These are phyloP conservation scores for Fusarium solani-melongenae DNA, from an alignment of 2,329 filamentous ascomycete genomes.

Conservation along the genomic window DNA sequence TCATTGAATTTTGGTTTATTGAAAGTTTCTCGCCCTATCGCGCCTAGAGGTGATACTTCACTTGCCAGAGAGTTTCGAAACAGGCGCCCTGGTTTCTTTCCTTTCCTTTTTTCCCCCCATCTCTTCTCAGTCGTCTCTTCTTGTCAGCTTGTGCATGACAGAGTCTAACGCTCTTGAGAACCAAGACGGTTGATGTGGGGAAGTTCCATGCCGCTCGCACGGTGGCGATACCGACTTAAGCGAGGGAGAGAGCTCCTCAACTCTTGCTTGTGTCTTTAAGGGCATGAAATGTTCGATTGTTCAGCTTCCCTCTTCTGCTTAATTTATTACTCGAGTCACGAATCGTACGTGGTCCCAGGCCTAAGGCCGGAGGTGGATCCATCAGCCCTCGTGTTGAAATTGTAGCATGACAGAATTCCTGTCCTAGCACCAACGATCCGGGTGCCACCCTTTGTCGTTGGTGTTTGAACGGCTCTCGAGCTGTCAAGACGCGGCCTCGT, in stretches of 20 bases:
- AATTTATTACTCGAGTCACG: not conserved
- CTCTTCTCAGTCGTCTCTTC: not conserved
- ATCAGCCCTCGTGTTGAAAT: slow-evolving; percentile 10
- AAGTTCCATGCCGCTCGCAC: slow-evolving; percentile 26
- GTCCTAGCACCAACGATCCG: not conserved
- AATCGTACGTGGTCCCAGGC: not conserved
- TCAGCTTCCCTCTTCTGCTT: not conserved
- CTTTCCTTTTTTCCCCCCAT: slow-evolving; percentile 2
- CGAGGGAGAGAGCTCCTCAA: slow-evolving; percentile 9
- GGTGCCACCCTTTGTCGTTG: slow-evolving; percentile 15
- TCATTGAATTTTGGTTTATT: not conserved
- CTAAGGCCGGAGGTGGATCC: not conserved
- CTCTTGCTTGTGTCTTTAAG: not conserved
- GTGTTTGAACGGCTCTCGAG: slow-evolving; percentile 21
- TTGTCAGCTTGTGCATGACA: slow-evolving; percentile 19
- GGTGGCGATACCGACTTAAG: slow-evolving; percentile 33
- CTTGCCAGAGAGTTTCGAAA: slow-evolving; percentile 8
- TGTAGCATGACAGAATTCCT: not conserved
- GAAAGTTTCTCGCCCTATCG: not conserved
- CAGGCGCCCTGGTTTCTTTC: slow-evolving; percentile 2
- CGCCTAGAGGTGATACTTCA: not conserved
- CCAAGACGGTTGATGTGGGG: slow-evolving; percentile 38
- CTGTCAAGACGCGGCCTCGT: slow-evolving; percentile 28
- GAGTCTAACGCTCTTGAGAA: slow-evolving; percentile 23
- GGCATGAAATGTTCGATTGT: not conserved